A percentile compares a stretch with the other conserved stretches of the same genome.
phyloP scores from a whole-genome alignment of 139 green algal species.

The Microglena sp. region DNA sequence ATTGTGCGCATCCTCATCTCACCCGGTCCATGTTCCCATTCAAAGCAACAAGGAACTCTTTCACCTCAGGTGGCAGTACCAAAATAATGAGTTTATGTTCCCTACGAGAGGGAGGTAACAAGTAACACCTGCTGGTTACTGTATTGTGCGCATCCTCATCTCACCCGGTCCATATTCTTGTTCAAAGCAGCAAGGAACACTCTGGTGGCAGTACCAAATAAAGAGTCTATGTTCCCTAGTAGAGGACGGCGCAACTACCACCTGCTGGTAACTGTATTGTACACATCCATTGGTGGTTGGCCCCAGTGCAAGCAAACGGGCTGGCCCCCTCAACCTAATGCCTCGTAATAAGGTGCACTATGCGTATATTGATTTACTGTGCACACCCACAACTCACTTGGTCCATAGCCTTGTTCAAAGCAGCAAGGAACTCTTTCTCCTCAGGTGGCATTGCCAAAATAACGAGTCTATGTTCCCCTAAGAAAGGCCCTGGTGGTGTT shows the following conservation, averaged over 20 bases:
- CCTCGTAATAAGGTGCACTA: too few relatives aligned
- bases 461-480: too few relatives aligned
- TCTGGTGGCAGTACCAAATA: slow-evolving; percentile 31
- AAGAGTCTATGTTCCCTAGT: too few relatives aligned
- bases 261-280: too few relatives aligned
- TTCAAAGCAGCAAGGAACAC: slow-evolving; percentile 43
- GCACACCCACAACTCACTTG: too few relatives aligned
- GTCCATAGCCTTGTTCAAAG: slow-evolving; percentile 48
- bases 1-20: slow-evolving; percentile 48
- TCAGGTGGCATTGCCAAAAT: too few relatives aligned
- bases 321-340: too few relatives aligned
- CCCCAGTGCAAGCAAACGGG: too few relatives aligned
- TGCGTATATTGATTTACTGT: too few relatives aligned
- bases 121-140: not conserved
- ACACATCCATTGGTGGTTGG: too few relatives aligned
- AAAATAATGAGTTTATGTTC: not conserved
- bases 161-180: slow-evolving; percentile 44
- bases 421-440: slow-evolving; percentile 32
- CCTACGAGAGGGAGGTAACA: not conserved
- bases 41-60: slow-evolving; percentile 31
- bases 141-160: slow-evolving; percentile 45
- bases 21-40: slow-evolving; percentile 52
- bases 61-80: slow-evolving; percentile 32
- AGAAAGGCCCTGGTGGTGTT: too few relatives aligned
- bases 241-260: too few relatives aligned